Evolutionary conservation across 257 asterid species (phyloP).

Genomic region (Ajuga chamaepitys): DNA sequence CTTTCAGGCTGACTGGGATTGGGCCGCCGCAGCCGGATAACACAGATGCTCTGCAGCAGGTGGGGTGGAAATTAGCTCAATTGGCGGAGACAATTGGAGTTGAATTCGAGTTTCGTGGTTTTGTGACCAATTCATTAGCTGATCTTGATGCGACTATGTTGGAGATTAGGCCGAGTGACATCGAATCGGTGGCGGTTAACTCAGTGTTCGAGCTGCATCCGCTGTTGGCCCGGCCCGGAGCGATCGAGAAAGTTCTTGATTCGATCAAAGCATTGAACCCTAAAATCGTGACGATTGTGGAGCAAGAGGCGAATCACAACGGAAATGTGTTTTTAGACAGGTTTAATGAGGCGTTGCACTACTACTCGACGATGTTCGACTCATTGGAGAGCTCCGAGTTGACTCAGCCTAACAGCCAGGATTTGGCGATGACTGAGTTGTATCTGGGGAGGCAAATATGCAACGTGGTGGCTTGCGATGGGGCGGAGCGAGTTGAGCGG

Average conservation of each 20-base stretch:
- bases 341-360: constrained; percentile 79
- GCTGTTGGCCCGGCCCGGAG: constrained; percentile 43
- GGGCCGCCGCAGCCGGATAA: constrained; percentile 80
- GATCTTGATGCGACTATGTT: constrained; percentile 56
- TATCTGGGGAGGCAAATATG: constrained; percentile 78
- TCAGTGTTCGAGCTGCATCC: constrained; percentile 78
- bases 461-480: constrained; percentile 87
- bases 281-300: constrained; percentile 63
- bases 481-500: constrained; percentile 66
- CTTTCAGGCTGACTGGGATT: constrained; percentile 37
- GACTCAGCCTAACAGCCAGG: constrained; percentile 43
- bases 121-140: constrained; percentile 62
- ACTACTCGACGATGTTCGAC: constrained; percentile 87
- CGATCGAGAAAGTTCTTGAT: constrained; percentile 47
- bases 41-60: constrained; percentile 59
- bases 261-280: constrained; percentile 52
- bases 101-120: constrained; percentile 67
- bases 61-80: constrained; percentile 77
- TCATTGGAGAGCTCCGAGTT: constrained; percentile 65
- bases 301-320: constrained; percentile 81
- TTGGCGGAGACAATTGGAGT: constrained; percentile 62
- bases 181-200: constrained; percentile 70
- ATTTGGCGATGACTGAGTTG: constrained; percentile 69
- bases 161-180: constrained; percentile 33
- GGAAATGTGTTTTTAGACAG: constrained; percentile 53